These are phyloP conservation scores for Daedalea quercina DNA, from an alignment of 768 basidiomycete species.

Conservation along the genomic window DNA sequence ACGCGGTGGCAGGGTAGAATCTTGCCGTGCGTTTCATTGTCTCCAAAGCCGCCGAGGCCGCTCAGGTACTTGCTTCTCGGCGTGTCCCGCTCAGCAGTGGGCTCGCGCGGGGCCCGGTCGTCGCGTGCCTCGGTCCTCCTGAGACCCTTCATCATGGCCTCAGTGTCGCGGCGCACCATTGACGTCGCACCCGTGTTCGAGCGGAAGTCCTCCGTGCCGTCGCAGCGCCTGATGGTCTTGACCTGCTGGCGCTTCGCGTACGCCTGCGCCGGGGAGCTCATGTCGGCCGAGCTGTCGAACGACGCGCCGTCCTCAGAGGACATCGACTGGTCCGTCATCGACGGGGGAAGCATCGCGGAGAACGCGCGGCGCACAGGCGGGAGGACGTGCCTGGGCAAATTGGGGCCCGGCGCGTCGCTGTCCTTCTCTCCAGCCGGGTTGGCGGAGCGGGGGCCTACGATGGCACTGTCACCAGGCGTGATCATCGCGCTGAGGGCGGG, in stretches of 20 bases:
- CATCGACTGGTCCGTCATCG: conserved; percentile 35
- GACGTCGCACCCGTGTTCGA: conserved; percentile 66
- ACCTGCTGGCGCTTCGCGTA: conserved; percentile 73
- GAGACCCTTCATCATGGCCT: conserved; percentile 29
- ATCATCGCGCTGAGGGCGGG: conserved; percentile 63
- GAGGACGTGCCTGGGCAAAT: conserved; percentile 19
- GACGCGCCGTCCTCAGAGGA: conserved; percentile 35
- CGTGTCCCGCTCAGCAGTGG: conserved; percentile 20
- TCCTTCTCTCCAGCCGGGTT: conserved; percentile 16
- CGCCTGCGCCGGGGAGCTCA: conserved; percentile 78
- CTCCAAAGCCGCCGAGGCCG: conserved; percentile 82
- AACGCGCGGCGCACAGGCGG: conserved; percentile 65
- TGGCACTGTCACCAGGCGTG: conserved; percentile 33
- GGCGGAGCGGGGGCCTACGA: conserved; percentile 10
- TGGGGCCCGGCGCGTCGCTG: conserved; percentile 4
- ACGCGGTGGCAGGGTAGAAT: conserved; percentile 91
- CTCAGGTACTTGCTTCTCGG: conserved; percentile 29
- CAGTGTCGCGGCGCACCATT: conserved; percentile 32
- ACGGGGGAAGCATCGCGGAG: conserved; percentile 57
- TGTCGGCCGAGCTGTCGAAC: conserved; percentile 48
- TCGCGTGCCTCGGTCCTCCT: conserved; percentile 15
- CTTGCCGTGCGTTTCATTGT: conserved; percentile 90
- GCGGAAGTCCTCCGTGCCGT: conserved; percentile 77
- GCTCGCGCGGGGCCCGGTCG: conserved; percentile 5
- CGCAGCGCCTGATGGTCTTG: conserved; percentile 71